Base-by-base conservation (phyloP, 306 rosid species). In the Sicyos edulis region DNA sequence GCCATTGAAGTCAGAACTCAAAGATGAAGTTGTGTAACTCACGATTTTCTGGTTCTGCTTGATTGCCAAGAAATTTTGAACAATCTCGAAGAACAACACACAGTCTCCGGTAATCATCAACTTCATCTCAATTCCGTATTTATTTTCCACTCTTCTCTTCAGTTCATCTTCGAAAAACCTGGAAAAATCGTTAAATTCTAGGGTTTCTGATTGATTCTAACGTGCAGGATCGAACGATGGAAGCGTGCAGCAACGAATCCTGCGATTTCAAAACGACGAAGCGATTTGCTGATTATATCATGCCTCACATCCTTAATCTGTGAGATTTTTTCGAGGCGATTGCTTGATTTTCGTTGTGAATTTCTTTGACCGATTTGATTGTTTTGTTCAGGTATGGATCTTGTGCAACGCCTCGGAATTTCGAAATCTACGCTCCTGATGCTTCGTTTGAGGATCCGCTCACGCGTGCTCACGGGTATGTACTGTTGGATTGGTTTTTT, bases 361-460 rank as follows among this genome's bases (percentile, higher is more conserved):
- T 11, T 54, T 70, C 21, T 42, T 29, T 34, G 63, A 17, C 59
- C 63, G 47, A 69, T 56, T 65, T 54, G 20, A 64, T 75, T 54
- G 29, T 64, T 50, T 14, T 34, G 17, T 21, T 54, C 75, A 89
- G 96, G 51, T 89, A 92, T 76, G 91, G 87, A 32, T 80, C 95
- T 12, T 11, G 70, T 74, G 95, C 95, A 13, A 85, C 95, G 3
- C 75, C 91, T 76, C 76, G 22, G 1, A 96, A 92, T 81, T 89
- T 89, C 54, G 87, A 92, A 78, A 86, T 92, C 70, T 88, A 89
- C 72, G 82, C 86, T 22, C 76, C 82, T 0, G 5, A 86, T 82
- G 96, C 96, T 65, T 81, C 97, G 21, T 89, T 88, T 47, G 97
- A 92, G 84, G 96, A 92, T 68, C 97, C 97, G 24, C 84, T 89